Evolutionary conservation across 208 protist species (phyloP).

Genomic region (Leishmania arabica): DNA sequence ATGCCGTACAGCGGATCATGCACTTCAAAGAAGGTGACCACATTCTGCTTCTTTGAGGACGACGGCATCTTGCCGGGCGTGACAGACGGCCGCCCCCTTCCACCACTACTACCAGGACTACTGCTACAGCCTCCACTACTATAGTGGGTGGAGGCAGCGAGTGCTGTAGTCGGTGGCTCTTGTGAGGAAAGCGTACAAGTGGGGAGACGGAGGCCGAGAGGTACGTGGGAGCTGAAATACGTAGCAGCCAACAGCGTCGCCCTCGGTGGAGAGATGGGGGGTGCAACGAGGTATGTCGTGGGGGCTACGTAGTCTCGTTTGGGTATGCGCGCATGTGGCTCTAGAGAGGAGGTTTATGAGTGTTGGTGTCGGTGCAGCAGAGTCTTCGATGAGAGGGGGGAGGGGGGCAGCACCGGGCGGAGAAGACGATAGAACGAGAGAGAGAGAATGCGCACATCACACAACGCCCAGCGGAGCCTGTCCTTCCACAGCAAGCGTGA

Average conservation of each 20-base stretch:
- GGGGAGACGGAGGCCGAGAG: neutral
- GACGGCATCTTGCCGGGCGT: slow-evolving; percentile 9
- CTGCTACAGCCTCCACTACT: neutral
- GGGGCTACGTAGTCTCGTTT: neutral
- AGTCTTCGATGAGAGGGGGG: neutral
- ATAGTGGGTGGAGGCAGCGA: neutral
- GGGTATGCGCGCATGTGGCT: neutral
- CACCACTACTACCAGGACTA: neutral
- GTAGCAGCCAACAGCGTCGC: neutral
- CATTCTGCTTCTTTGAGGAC: slow-evolving; percentile 29
- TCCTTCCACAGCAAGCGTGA: neutral
- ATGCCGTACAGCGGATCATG: slow-evolving; percentile 78
- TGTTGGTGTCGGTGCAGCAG: neutral
- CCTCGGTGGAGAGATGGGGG: neutral
- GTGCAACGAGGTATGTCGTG: neutral
- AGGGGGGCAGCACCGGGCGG: neutral
- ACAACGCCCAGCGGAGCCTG: neutral
- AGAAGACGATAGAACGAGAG: neutral
- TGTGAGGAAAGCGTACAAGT: neutral
- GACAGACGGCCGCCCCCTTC: neutral
- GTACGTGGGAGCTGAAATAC: neutral
- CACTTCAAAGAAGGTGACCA: slow-evolving; percentile 75
- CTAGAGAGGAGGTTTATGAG: neutral
- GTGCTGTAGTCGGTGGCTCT: neutral
- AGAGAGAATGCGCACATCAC: neutral